These are phyloP conservation scores for Heterobasidion irregulare DNA, from an alignment of 1,284 basidiomycete species.

Conservation along the genomic window DNA sequence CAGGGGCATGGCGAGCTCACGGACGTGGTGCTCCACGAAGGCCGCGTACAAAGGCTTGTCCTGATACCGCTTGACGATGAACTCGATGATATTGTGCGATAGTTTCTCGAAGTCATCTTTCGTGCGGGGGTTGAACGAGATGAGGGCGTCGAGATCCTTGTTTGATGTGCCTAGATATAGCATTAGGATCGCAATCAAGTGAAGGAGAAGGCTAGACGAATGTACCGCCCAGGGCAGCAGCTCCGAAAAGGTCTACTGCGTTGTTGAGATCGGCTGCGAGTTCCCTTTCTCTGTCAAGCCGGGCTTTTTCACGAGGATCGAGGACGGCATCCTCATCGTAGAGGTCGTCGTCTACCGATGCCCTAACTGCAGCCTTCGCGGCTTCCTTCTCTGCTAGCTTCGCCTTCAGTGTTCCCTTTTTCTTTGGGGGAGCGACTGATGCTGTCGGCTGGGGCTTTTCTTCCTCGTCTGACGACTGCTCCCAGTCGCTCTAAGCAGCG, in stretches of 20 bases:
- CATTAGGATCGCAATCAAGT: background rate
- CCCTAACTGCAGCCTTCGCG: conserved; percentile 52
- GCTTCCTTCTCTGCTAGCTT: conserved; percentile 89
- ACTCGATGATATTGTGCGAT: conserved; percentile 65
- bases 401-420: conserved; percentile 84
- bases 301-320: conserved; percentile 72
- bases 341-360: conserved; percentile 34
- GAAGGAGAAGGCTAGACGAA: conserved; percentile 1
- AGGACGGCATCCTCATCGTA: conserved; percentile 76
- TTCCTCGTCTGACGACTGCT: conserved; percentile 74
- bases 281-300: conserved; percentile 70
- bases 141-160: conserved; percentile 58
- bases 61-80: conserved; percentile 69
- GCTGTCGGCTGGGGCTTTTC: conserved; percentile 36
- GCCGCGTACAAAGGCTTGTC: conserved; percentile 72
- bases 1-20: conserved; percentile 64
- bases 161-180: conserved; percentile 46
- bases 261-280: conserved; percentile 80
- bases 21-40: conserved; percentile 79
- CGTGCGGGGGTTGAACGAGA: conserved; percentile 71
- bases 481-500: conserved; percentile 79
- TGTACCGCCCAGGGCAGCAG: conserved; percentile 58
- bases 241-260: conserved; percentile 75
- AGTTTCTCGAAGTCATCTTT: conserved; percentile 79
- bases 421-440: conserved; percentile 64